A percentile compares a stretch with the other conserved stretches of the same genome.
Conservation (phyloP, 441 rosid genomes). For the Erysimum cheiri region DNA sequence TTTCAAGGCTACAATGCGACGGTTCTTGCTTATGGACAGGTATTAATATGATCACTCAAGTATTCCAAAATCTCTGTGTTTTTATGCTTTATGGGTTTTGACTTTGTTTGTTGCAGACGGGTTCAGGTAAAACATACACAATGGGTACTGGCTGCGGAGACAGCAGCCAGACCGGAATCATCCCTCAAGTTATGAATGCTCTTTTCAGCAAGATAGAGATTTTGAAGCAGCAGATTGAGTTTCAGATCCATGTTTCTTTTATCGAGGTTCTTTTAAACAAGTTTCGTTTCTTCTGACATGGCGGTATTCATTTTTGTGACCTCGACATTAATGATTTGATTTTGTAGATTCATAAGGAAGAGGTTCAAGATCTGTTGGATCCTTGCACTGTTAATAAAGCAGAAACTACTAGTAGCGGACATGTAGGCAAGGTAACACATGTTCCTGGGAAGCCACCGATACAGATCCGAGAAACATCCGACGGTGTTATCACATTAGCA, state of each 20-base stretch:
- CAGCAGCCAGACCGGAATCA: conserved; percentile 73
- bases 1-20: conserved; percentile 99
- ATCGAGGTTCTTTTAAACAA: conserved; percentile 69
- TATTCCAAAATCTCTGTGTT: conserved; percentile 2
- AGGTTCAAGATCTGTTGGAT: conserved; percentile 93
- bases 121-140: conserved; percentile 98
- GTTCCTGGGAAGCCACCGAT: conserved; percentile 91
- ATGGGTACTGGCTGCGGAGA: conserved; percentile 98
- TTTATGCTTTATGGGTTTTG: conserved; percentile 32
- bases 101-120: conserved; percentile 63
- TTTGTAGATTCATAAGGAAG: conserved; percentile 94
- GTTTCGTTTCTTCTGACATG: neutral
- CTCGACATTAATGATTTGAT: conserved; percentile 8
- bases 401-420: conserved; percentile 57
- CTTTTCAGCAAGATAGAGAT: conserved; percentile 83
- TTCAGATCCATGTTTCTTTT: conserved; percentile 92
- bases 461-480: conserved; percentile 96
- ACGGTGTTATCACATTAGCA: conserved; percentile 94
- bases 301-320: neutral
- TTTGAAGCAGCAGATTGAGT: conserved; percentile 74
- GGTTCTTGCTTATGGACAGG: conserved; percentile 99
- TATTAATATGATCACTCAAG: conserved; percentile 34
- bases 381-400: conserved; percentile 61
- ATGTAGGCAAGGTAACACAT: conserved; percentile 50
- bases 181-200: conserved; percentile 89